These are phyloP conservation scores for Cunninghamia lanceolata DNA, from an alignment of 75 land plant genomes.

Conservation along the genomic window DNA sequence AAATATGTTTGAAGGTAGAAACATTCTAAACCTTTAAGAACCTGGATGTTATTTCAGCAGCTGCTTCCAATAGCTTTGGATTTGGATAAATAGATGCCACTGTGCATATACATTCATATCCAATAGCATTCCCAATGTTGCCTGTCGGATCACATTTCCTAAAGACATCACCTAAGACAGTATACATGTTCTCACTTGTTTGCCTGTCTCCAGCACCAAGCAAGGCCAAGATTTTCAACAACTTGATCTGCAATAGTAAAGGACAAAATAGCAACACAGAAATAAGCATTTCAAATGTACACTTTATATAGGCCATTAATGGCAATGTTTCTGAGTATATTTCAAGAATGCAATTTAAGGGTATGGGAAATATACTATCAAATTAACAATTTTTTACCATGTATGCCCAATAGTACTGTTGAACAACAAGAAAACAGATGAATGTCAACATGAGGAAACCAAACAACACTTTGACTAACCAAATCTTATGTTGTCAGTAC, in stretches of 20 bases:
- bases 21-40: conserved; percentile 74
- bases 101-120: conserved; percentile 89
- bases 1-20: not conserved
- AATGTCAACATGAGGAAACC: not conserved
- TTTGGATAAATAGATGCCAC: conserved; percentile 82
- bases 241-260: conserved; percentile 62
- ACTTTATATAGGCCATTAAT: not conserved
- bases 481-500: not conserved
- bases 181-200: conserved; percentile 90
- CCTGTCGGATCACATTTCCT: conserved; percentile 71
- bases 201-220: conserved; percentile 87
- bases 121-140: conserved; percentile 93
- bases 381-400: not conserved
- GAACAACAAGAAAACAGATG: not conserved
- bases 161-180: conserved; percentile 77
- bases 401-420: not conserved
- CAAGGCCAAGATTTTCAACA: conserved; percentile 85
- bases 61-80: conserved; percentile 69
- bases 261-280: not conserved
- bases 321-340: not conserved
- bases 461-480: not conserved
- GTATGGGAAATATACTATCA: not conserved
- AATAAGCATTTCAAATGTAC: not conserved
- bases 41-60: conserved; percentile 81
- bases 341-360: not conserved